These are phyloP conservation scores for Chlorella sp. DNA, from an alignment of 139 green algal species.

Conservation along the genomic window DNA sequence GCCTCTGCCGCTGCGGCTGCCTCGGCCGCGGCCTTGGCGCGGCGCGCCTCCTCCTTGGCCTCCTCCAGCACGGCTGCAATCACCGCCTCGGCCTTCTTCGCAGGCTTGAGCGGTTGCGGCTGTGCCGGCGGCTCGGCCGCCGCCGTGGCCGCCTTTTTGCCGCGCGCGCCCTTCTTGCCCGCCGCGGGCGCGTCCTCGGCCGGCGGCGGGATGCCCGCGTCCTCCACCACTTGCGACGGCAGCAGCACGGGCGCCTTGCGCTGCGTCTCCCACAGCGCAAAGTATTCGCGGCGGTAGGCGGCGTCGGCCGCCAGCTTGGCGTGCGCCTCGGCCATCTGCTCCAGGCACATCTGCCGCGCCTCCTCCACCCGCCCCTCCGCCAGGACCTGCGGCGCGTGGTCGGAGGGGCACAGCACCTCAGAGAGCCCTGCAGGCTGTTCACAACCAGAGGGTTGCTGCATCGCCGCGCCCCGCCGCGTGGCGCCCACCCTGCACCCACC, in stretches of 20 bases:
- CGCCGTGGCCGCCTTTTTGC: constrained; percentile 13
- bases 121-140: too few relatives aligned
- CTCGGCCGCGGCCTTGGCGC: constrained; percentile 23
- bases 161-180: too few relatives aligned
- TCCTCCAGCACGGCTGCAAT: constrained; percentile 41
- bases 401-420: not conserved
- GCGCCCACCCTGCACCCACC: not conserved
- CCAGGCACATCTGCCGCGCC: constrained; percentile 25
- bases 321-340: constrained; percentile 31
- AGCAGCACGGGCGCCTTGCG: constrained; percentile 22
- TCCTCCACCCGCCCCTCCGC: constrained; percentile 37
- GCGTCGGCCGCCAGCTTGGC: constrained; percentile 15
- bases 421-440: too few relatives aligned
- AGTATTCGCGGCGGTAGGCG: constrained; percentile 37
- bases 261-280: constrained; percentile 41
- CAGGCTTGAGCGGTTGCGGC: constrained; percentile 20
- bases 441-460: too few relatives aligned
- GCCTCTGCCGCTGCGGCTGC: not conserved
- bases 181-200: not conserved
- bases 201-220: not conserved
- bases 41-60: not conserved
- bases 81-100: constrained; percentile 34
- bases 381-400: constrained; percentile 6
- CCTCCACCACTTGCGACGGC: not conserved
- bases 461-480: not conserved